These are phyloP conservation scores for Penicillium sp. DNA, from an alignment of 2,329 filamentous ascomycete species.

Conservation along the genomic window DNA sequence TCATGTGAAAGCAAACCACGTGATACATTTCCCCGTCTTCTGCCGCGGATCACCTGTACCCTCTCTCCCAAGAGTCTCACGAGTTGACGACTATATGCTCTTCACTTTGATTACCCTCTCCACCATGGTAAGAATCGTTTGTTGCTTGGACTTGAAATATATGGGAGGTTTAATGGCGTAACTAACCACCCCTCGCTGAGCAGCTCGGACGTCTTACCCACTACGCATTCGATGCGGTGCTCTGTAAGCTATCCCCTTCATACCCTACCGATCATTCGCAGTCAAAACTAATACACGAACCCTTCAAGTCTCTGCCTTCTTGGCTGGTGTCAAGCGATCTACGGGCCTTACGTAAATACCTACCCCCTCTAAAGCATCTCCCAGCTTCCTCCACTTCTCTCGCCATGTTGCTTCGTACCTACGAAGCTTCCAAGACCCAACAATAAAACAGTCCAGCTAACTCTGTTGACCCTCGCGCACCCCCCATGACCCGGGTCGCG, in stretches of 20 bases:
- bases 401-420: not conserved
- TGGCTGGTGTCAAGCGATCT: conserved; percentile 95
- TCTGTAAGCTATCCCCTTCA: conserved; percentile 22
- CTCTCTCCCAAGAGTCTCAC: not conserved
- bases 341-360: conserved; percentile 92
- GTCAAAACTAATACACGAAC: conserved; percentile 9
- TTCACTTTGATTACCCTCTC: conserved; percentile 1
- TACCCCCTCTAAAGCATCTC: conserved; percentile 24
- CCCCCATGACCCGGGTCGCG: conserved; percentile 28
- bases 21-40: conserved; percentile 14
- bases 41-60: conserved; percentile 12
- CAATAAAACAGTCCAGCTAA: conserved; percentile 27
- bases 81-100: conserved; percentile 11
- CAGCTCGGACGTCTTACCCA: conserved; percentile 31
- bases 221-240: conserved; percentile 32
- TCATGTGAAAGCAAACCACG: conserved; percentile 23
- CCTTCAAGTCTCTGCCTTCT: conserved; percentile 80
- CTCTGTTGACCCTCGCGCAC: conserved; percentile 29
- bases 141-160: not conserved
- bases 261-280: not conserved
- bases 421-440: not conserved
- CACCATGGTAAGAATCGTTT: conserved; percentile 23
- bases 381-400: conserved; percentile 1
- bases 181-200: conserved; percentile 9
- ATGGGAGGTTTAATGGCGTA: not conserved